These are phyloP conservation scores for Fusarium ambrosium DNA, from an alignment of 2,329 filamentous ascomycete species.

Conservation along the genomic window DNA sequence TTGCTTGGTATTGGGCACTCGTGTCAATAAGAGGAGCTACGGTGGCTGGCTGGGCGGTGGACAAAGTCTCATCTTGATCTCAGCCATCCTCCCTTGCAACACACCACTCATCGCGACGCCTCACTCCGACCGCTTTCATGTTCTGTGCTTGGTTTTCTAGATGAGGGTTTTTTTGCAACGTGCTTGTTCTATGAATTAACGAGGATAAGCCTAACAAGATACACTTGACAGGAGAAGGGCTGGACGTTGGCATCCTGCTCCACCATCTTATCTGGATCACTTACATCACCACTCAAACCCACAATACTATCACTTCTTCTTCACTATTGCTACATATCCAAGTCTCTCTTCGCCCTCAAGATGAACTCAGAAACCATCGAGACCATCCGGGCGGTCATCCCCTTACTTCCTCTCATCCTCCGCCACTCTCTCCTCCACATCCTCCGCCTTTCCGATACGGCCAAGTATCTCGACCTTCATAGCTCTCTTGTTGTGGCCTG, in stretches of 20 bases:
- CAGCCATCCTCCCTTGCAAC: not conserved
- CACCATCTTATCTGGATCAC: slow-evolving; percentile 14
- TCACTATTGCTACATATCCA: not conserved
- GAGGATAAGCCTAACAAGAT: not conserved
- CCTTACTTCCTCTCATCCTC: slow-evolving; percentile 72
- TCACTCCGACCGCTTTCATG: not conserved
- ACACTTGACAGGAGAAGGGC: not conserved
- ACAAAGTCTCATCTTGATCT: not conserved
- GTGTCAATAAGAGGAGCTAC: not conserved
- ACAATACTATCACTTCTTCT: slow-evolving; percentile 1
- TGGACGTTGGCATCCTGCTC: not conserved
- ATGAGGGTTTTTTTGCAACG: not conserved
- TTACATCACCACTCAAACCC: slow-evolving; percentile 16
- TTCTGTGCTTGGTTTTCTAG: not conserved
- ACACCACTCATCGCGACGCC: not conserved
- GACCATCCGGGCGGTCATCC: slow-evolving; percentile 56
- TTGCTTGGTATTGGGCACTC: slow-evolving; percentile 16
- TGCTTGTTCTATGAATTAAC: not conserved
- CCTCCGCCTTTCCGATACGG: slow-evolving; percentile 76
- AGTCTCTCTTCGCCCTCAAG: not conserved
- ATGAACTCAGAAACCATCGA: slow-evolving; percentile 34
- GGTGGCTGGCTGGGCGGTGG: not conserved
- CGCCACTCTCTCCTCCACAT: slow-evolving; percentile 74
- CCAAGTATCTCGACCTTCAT: slow-evolving; percentile 82
- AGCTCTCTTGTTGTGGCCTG: slow-evolving; percentile 80